Evolutionary conservation across 2,329 filamentous ascomycete genomes (phyloP), one percentile per base, ranked within the genome.

Genomic region (Phaeosphaeriaceae sp.): DNA sequence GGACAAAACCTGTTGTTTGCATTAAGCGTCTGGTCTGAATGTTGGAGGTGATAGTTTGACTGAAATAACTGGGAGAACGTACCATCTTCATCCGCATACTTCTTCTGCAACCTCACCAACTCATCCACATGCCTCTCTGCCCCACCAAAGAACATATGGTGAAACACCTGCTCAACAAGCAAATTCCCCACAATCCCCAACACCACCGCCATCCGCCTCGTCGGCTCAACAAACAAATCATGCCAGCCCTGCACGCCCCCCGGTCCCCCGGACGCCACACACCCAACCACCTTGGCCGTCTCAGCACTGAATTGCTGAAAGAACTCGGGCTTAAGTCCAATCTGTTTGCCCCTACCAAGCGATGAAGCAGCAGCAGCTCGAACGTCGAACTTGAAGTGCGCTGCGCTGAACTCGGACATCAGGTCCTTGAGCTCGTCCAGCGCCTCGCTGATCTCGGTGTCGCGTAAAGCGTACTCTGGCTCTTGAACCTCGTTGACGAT

Each of bases 181-280:
- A 74, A 66, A 21, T 75, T 74, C 1, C 73, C 70, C 0, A 76
- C 61, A 7, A 77, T 62, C 1, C 46, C 72, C 53, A 60, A 66
- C 0, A 72, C 67, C 2, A 76, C 44, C 3, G 69, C 67, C 2
- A 48, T 54, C 9, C 72, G 41, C 52, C 70, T 69, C 40, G 57
- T 24, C 13, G 27, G 20, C 5, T 68, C 42, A 0, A 50, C 17
- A 27, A 76, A 76, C 1, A 77, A 25, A 1, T 65, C 54, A 9
- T 62, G 56, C 74, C 73, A 76, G 0, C 67, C 73, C 0, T 54
- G 44, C 0, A 61, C 33, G 0, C 68, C 70, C 0, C 51, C 52
- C 1, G 72, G 70, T 0, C 72, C 73, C 0, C 68, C 66, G 33
- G 64, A 69, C 1, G 62, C 72, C 20, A 75, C 58, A 45, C 63